Evolutionary conservation across 768 basidiomycete species (phyloP), one percentile per base, ranked within the genome.

Genomic region (Cystobasidium onofrii): DNA sequence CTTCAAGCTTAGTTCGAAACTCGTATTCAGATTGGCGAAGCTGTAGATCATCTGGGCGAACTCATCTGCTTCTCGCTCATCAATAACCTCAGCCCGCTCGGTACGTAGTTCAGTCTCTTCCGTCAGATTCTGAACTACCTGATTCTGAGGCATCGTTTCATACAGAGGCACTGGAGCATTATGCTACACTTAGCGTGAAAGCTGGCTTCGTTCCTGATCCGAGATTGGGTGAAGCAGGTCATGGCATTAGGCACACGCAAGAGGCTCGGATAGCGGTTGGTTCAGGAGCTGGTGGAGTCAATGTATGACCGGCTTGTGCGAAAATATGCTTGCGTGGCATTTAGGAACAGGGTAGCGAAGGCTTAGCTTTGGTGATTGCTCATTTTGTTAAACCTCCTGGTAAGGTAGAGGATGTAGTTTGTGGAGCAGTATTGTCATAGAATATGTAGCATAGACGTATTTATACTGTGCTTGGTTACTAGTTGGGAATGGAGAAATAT

Each of bases 21-120:
- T n/a, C n/a, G n/a, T n/a, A n/a, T n/a, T n/a, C 31, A 64, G 63
- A 64, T 64, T 7, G 63, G 36, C 12, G 63, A 64, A 46, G 34
- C 63, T 36, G 63, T 64, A 13, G 33, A 64, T 27, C 36, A 39
- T 64, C 43, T 64, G 3, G 63, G 63, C 25, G 63, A 64, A 64
- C 34, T 64, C 7, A 64, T 64, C 36, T 41, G 63, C 39, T 64
- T 64, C 33, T 64, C 63, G 6, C 63, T 39, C 27, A 25, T 64
- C 27, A 39, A 64, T 25, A 46, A 46, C 41, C 43, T 64, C 39
- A 64, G 63, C 43, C 63, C 63, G 31, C 39, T 64, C 23, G 63
- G 63, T 64, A 6, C 23, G 61, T 63, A 6, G 7, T 6, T 15
- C 61, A 6, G 25, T 29, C 63, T 64, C 12, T 4, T 39, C 12